Evolutionary conservation across 2,329 filamentous ascomycete species (phyloP), one percentile per base, ranked within the genome.

Genomic region (Cercospora sojina): DNA sequence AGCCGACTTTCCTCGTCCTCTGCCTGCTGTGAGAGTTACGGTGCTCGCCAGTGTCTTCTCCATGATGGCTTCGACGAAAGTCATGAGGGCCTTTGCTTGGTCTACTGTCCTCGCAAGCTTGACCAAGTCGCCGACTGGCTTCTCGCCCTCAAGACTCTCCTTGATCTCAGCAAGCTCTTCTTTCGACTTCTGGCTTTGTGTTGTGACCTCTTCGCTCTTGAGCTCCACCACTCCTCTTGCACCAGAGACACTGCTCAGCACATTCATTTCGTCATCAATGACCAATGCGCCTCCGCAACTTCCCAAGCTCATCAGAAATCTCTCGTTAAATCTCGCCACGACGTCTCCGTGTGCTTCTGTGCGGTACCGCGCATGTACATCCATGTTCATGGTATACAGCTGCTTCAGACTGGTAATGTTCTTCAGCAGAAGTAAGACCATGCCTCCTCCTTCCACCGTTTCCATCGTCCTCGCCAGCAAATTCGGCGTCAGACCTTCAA

Each of bases 351-450:
- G 93, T 1, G 95, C 95, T 80, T 99, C 96, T 20, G 95, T 99
- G 67, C 95, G 87, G 82, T 98, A 99, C 77, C 95, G 87, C 63
- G 93, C 93, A 81, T 99, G 96, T 59, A 98, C 91, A 76, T 99
- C 96, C 96, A 99, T 99, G 31, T 92, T 93, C 76, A 99, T 79
- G 56, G 92, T 96, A 81, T 98, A 99, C 1, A 99, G 87, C 82
- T 99, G 95, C 81, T 97, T 97, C 83, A 99, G 83, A 79, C 93
- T 97, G 79, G 85, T 95, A 92, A 99, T 97, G 69, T 93, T 92
- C 84, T 98, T 98, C 67, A 99, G 82, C 69, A 99, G 83, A 71
- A 99, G 81, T 53, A 99, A 84, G 1, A 98, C 94, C 73, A 99
- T 79, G 25, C 95, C 95, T 70, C 95, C 95, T 71, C 96, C 95